Percentiles rank a stretch among this genome's conserved stretches.
Conservation (phyloP, 805 yeast species). For the Saccharomycopsis microspora region DNA sequence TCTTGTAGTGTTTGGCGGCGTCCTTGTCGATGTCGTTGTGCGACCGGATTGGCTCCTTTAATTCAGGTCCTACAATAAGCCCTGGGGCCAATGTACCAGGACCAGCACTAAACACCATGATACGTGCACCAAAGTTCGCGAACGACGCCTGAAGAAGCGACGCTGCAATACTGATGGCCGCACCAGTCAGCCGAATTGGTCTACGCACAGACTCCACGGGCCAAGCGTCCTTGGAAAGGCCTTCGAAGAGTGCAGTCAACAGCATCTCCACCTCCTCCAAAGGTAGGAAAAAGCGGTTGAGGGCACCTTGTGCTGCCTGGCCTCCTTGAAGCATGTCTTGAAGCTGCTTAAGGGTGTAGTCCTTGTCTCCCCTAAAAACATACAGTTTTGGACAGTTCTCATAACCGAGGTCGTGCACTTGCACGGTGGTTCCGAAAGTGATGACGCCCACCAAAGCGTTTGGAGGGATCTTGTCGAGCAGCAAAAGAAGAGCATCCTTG, state of each 20-base stretch:
- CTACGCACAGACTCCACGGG: constrained; percentile 73
- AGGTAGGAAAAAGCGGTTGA: constrained; percentile 61
- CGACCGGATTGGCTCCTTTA: constrained; percentile 94
- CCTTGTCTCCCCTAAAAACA: constrained; percentile 85
- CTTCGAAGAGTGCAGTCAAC: constrained; percentile 68
- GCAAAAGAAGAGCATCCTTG: constrained; percentile 67
- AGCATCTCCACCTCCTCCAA: constrained; percentile 73
- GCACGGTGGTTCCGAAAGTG: constrained; percentile 84
- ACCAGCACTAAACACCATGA: constrained; percentile 87
- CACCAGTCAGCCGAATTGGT: constrained; percentile 85
- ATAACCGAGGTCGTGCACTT: constrained; percentile 73
- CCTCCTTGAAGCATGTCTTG: constrained; percentile 54
- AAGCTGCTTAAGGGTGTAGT: constrained; percentile 45
- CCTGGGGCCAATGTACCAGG: constrained; percentile 96
- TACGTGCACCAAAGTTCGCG: constrained; percentile 79
- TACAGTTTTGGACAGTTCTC: constrained; percentile 60
- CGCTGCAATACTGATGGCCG: constrained; percentile 80
- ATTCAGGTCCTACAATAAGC: constrained; percentile 78
- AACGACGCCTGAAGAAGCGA: constrained; percentile 71
- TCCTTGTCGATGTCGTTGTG: constrained; percentile 95
- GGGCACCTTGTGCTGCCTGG: constrained; percentile 28
- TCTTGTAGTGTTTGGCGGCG: constrained; percentile 74
- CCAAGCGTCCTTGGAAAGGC: constrained; percentile 79
- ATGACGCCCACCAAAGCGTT: constrained; percentile 81
- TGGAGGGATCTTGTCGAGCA: constrained; percentile 73